Percentiles rank a stretch among this genome's conserved stretches.
Conservation (phyloP, 495 filamentous ascomycete species). For the Annulohypoxylon nitens region DNA sequence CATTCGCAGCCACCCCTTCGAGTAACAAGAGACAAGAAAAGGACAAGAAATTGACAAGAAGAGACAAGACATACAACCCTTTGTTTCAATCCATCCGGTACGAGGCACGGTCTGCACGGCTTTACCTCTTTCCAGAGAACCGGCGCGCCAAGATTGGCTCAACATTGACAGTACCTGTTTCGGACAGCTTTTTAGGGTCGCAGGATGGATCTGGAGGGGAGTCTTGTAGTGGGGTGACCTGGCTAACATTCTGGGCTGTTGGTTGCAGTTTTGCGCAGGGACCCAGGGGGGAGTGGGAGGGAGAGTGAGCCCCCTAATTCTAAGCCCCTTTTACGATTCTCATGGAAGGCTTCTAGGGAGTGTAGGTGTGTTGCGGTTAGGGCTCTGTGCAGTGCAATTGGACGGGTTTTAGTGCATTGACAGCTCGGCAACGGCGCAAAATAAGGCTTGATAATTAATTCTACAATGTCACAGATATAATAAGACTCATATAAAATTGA, state of each 20-base stretch:
- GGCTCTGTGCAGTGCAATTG: background rate
- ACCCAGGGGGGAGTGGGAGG: background rate
- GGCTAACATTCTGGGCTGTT: background rate
- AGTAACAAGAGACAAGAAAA: background rate
- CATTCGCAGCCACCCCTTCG: conserved; percentile 14
- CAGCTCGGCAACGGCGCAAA: no score
- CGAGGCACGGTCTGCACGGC: background rate
- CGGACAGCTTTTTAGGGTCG: conserved; percentile 21
- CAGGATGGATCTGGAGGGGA: conserved; percentile 10
- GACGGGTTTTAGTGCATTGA: background rate
- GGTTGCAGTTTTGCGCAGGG: background rate
- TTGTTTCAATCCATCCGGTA: conserved; percentile 35
- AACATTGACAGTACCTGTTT: conserved; percentile 32
- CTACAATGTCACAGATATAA: no score
- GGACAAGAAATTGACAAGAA: no score
- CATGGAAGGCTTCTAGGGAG: no score
- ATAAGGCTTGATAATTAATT: no score
- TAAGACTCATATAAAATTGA: no score
- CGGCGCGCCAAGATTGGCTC: conserved; percentile 25
- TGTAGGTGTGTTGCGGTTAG: no score
- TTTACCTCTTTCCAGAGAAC: conserved; percentile 27
- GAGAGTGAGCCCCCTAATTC: background rate
- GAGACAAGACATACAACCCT: conserved; percentile 18
- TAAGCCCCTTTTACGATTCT: background rate
- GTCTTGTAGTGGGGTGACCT: conserved; percentile 27